Evolutionary conservation across 2,329 filamentous ascomycete species (phyloP).

Genomic region (Arthrobotrys musiformis): DNA sequence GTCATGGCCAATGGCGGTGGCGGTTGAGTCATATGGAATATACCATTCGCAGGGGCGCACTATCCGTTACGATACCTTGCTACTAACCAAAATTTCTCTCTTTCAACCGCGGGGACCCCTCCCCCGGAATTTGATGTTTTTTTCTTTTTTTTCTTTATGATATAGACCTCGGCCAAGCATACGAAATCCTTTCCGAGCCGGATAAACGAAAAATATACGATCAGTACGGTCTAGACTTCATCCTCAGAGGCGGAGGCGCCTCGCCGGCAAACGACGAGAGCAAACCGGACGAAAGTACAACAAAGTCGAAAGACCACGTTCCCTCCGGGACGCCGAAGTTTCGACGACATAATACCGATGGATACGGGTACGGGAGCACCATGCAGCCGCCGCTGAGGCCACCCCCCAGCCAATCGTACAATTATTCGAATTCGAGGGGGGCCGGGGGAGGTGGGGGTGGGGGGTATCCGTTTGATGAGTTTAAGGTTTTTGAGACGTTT

Average conservation of each 20-base stretch:
- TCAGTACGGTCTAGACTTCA: conserved; percentile 90
- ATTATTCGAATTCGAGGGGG: conserved; percentile 22
- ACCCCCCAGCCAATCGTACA: conserved; percentile 32
- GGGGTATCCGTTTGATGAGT: conserved; percentile 46
- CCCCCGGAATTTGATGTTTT: background rate
- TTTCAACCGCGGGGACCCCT: no score
- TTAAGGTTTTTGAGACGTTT: conserved; percentile 48
- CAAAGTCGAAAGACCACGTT: conserved; percentile 62
- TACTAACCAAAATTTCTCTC: conserved; percentile 32
- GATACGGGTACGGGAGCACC: conserved; percentile 36
- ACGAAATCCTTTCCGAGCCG: conserved; percentile 96
- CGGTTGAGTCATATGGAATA: conserved; percentile 36
- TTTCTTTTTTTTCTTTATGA: no score
- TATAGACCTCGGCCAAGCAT: conserved; percentile 89
- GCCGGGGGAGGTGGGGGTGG: background rate
- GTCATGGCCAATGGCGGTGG: conserved; percentile 15
- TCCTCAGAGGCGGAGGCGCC: conserved; percentile 79
- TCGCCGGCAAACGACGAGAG: conserved; percentile 71
- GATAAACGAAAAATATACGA: conserved; percentile 97
- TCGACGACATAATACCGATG: conserved; percentile 51
- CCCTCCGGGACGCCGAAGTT: conserved; percentile 63
- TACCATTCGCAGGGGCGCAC: background rate
- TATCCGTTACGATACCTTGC: conserved; percentile 49
- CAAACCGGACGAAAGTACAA: conserved; percentile 67
- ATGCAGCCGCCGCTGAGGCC: no score